Base-by-base conservation (phyloP, 352 stramenopile genomes). In the Globisporangium echinulatum region DNA sequence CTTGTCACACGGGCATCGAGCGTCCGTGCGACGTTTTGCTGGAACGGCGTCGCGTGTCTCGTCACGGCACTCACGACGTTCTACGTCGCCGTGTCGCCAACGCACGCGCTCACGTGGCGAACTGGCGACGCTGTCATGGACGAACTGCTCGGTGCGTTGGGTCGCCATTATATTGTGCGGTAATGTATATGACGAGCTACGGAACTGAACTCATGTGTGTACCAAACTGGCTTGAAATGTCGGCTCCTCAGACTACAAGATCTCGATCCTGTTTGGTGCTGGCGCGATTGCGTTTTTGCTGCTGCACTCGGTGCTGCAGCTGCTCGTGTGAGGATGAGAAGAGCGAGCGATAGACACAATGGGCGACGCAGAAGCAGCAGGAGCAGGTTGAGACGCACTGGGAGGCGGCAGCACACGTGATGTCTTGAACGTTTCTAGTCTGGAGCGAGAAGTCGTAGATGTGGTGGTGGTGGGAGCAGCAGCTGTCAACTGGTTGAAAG, bases 241-340 rank as follows among this genome's bases (percentile, higher is more conserved):
- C 14, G 15, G 42, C 19, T 49, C 7, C 14, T 36, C 61, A 92
- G 84, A 91, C 52, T 94, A 91, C 79, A 94, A 94, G 75, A 83
- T 92, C 54, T 81, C 82, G 46, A 88, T 94, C 61, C 50, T 88
- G 40, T 65, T 90, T 37, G 82, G 78, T 50, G 72, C 62, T 11
- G 72, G 58, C 44, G 78, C 74, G 54, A 72, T 88, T 56, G 62
- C 69, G 36, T 88, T 93, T 44, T 79, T 93, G 48, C 75, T 89
- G 38, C 62, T 64, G 36, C 84, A 93, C 68, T 85, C 84, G 40
- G 53, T 90, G 56, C 56, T 88, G 52, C 70, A 74, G 39, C 62
- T 82, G 25, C 13, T 54, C 5, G 19, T 17, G 49, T 46, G 42
- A 46, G 42, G 25, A 33, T 33, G 42, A 46, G 42, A 46, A 14